Evolutionary conservation across 1,139 yeast species (phyloP), one percentile per base, ranked within the genome.

Genomic region (Hansenula sp.): DNA sequence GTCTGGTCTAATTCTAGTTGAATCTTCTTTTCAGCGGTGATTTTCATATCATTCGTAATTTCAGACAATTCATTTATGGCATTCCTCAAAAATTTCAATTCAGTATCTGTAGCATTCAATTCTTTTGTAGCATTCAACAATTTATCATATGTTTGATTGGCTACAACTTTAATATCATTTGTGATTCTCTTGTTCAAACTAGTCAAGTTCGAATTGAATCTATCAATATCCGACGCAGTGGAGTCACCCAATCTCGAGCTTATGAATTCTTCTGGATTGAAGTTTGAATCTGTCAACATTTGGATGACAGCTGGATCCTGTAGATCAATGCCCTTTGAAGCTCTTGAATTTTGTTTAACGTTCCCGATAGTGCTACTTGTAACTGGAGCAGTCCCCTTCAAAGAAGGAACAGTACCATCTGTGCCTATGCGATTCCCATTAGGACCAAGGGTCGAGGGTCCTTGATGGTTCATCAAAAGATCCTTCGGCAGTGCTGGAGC

Each of bases 131-230:
- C 82, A 40, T 76, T 76, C 43, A 87, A 63, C 41, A 90, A 82
- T 47, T 87, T 81, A 55, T 78, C 79, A 59, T 86, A 90, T 48
- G 89, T 88, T 54, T 78, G 79, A 55, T 84, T 77, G 47, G 89
- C 77, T 47, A 79, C 79, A 27, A 67, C 68, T 58, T 84, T 84
- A 47, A 88, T 79, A 49, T 85, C 89, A 36, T 71, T 68, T n/a
- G 76, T 75, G 31, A 85, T 76, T 43, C 75, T 65, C 12, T 71
- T 68, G 40, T 80, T 76, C 54, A 85, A 74, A 36, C 72, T 67
- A 5, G 68, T 58, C 49, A 89, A 70, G 42, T 74, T 73, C 33
- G 81, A 77, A 44, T 82, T 81, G 61, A 84, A 87, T 47, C 77
- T 80, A 52, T 86, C 89, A 37, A 89, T 82, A 50, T 84, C 89